Evolutionary conservation across 2,329 filamentous ascomycete genomes (phyloP), one percentile per base, ranked within the genome.

Genomic region (Aspergillus tamarii): DNA sequence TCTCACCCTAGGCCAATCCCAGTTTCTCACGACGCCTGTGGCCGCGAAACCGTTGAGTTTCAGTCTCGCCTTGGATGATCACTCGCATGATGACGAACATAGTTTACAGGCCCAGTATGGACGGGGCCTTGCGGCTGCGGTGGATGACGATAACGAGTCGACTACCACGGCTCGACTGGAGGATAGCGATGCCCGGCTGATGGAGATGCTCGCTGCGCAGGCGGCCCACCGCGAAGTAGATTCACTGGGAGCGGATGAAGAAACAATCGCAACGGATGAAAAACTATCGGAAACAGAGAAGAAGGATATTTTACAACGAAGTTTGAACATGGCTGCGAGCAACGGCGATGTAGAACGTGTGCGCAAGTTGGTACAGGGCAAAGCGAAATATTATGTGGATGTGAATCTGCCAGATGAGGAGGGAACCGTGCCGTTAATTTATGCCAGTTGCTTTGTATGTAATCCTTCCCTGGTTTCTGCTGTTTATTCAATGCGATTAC

Each of bases 191-290:
- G 88, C 89, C 52, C 88, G 94, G 65, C 83, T 98, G 61, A 94
- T 97, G 85, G 93, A 97, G 80, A 98, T 98, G 94, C 85, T 98
- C 61, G 93, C 94, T 48, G 92, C 93, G 46, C 94, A 97, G 77
- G 93, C 93, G n/a, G 91, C 92, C 30, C 90, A 96, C 72, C 88
- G 90, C 67, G 89, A 92, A 63, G 89, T 85, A 60, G 81, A 82
- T 34, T 87, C 88, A 30, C 87, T 87, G 8, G 89, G 91, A 66
- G 89, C 91, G 62, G 89, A 95, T 71, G 93, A 96, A 74, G 90
- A 95, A 66, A 88, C 89, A 56, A 88, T 98, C 60, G 87, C 91
- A 19, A 83, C 86, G 4, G 90, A 95, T 76, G 86, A 91, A 59
- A 91, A 89, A 71, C 80, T 96, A 61, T 86, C 92, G 0, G 85